These are phyloP conservation scores for Aquilaria malaccensis DNA, from an alignment of 345 rosid species.

Conservation along the genomic window DNA sequence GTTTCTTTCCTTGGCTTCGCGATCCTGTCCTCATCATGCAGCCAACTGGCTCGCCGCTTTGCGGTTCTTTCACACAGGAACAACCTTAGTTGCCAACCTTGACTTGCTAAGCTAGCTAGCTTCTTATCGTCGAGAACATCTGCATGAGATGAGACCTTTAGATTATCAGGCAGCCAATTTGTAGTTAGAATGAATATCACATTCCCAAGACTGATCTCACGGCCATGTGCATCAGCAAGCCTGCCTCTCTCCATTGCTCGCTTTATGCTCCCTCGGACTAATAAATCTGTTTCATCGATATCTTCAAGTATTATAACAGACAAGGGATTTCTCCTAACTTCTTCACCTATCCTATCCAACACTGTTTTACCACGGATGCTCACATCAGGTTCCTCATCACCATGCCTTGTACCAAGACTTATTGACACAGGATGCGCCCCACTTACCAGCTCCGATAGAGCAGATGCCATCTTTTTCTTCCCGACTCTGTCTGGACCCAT, in stretches of 20 bases:
- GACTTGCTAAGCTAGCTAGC: conserved; percentile 45
- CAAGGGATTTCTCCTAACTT: conserved; percentile 73
- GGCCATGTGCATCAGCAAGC: conserved; percentile 79
- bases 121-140: conserved; percentile 49
- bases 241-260: conserved; percentile 91
- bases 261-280: conserved; percentile 67
- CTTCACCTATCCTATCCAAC: conserved; percentile 72
- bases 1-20: conserved; percentile 59
- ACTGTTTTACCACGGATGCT: conserved; percentile 78
- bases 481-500: conserved; percentile 83
- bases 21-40: conserved; percentile 29
- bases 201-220: conserved; percentile 87
- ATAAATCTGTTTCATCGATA: conserved; percentile 72
- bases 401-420: conserved; percentile 47
- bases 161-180: conserved; percentile 42
- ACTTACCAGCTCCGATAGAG: conserved; percentile 54
- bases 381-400: conserved; percentile 33
- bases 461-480: conserved; percentile 82
- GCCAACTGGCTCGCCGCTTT: conserved; percentile 77
- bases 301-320: conserved; percentile 82
- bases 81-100: conserved; percentile 66
- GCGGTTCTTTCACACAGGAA: conserved; percentile 50
- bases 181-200: conserved; percentile 80
- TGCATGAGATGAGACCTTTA: conserved; percentile 24
- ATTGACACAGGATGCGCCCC: conserved; percentile 50